Evolutionary conservation across 2,329 filamentous ascomycete species (phyloP).

Genomic region (Aspergillus fructus): DNA sequence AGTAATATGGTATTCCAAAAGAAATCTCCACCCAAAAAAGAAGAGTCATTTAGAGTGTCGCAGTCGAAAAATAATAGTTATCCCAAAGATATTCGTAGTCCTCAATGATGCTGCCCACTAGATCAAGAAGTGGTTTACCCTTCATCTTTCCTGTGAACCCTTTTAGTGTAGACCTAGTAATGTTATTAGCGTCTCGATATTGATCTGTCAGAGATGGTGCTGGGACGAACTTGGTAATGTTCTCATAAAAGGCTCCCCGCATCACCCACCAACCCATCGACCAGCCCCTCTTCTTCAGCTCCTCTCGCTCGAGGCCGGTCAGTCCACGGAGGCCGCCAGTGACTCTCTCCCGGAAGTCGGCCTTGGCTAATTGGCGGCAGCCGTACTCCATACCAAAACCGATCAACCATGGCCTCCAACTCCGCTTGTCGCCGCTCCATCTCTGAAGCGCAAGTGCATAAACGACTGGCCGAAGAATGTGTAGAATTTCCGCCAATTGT

Average conservation of each 20-base stretch:
- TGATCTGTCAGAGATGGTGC: not conserved
- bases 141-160: slow-evolving; percentile 69
- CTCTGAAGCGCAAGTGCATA: slow-evolving; percentile 82
- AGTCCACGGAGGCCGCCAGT: slow-evolving; percentile 72
- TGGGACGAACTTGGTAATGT: slow-evolving; percentile 65
- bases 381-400: slow-evolving; percentile 83
- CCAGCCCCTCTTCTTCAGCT: slow-evolving; percentile 85
- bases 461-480: slow-evolving; percentile 83
- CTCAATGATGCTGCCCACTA: slow-evolving; percentile 82
- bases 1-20: not conserved
- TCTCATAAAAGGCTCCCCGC: slow-evolving; percentile 96
- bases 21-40: not conserved
- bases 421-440: slow-evolving; percentile 68
- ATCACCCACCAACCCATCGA: slow-evolving; percentile 93
- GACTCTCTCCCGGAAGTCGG: slow-evolving; percentile 60
- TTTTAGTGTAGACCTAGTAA: slow-evolving; percentile 59
- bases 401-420: slow-evolving; percentile 89
- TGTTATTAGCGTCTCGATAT: slow-evolving; percentile 28
- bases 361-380: slow-evolving; percentile 78
- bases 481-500: slow-evolving; percentile 83
- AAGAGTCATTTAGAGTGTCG: slow-evolving; percentile 44
- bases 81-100: slow-evolving; percentile 99
- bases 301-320: slow-evolving; percentile 84
- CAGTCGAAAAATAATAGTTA: slow-evolving; percentile 86
- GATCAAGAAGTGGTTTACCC: slow-evolving; percentile 71